phyloP scores from a whole-genome alignment of 2,329 filamentous ascomycete genomes.

The Claviceps citrina region DNA sequence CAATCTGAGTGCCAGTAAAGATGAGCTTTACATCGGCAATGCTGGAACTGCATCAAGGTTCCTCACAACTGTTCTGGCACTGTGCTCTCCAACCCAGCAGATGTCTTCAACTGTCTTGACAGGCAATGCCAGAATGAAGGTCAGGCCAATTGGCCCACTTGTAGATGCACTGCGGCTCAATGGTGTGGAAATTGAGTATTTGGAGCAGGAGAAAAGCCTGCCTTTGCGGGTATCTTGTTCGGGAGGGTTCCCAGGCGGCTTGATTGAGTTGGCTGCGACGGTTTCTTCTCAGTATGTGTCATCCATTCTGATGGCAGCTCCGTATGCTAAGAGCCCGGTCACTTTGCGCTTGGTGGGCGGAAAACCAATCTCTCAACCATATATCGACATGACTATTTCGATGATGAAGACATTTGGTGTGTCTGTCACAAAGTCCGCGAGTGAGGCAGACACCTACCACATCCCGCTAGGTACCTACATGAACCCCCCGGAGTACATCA shows the following conservation, averaged over 20 bases:
- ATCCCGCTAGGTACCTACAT: conserved; percentile 73
- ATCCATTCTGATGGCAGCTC: conserved; percentile 88
- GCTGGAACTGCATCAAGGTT: conserved; percentile 93
- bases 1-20: conserved; percentile 56
- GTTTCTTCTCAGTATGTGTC: conserved; percentile 99
- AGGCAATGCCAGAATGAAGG: conserved; percentile 91
- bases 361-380: conserved; percentile 90
- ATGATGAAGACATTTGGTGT: conserved; percentile 96
- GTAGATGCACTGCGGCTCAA: conserved; percentile 81
- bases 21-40: conserved; percentile 83
- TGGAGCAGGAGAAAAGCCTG: conserved; percentile 70
- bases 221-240: conserved; percentile 72
- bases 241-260: conserved; percentile 68
- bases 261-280: conserved; percentile 83
- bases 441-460: conserved; percentile 80
- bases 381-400: conserved; percentile 96
- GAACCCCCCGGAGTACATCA: conserved; percentile 72
- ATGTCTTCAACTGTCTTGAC: conserved; percentile 61
- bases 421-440: conserved; percentile 56
- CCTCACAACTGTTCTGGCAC: conserved; percentile 75
- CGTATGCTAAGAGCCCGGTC: conserved; percentile 88
- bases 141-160: conserved; percentile 80
- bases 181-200: conserved; percentile 72
- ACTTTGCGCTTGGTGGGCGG: conserved; percentile 84
- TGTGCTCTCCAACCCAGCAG: conserved; percentile 53